phyloP scores from a whole-genome alignment of 2,329 filamentous ascomycete genomes.

The Lojkania enalia region DNA sequence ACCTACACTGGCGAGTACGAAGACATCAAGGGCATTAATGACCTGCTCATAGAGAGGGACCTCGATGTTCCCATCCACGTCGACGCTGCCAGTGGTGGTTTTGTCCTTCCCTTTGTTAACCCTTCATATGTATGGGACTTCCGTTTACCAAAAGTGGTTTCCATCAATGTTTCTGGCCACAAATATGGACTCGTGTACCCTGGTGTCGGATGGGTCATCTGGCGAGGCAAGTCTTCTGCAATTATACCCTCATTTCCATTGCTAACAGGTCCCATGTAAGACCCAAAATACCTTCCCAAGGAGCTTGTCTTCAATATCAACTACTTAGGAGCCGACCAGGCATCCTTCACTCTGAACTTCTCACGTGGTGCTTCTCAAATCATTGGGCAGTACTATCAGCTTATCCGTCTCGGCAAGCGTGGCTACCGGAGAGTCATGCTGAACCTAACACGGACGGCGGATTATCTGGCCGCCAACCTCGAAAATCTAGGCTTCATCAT shows the following conservation, averaged over 20 bases:
- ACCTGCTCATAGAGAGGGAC: constrained; percentile 73
- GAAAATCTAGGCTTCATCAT: constrained; percentile 79
- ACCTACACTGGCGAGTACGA: constrained; percentile 95
- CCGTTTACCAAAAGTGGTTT: constrained; percentile 82
- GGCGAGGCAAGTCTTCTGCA: constrained; percentile 66
- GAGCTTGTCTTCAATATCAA: constrained; percentile 99
- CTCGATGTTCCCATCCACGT: constrained; percentile 90
- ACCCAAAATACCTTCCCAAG: constrained; percentile 77
- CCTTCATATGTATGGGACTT: constrained; percentile 91
- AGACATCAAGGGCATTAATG: constrained; percentile 89
- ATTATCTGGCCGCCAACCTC: constrained; percentile 79
- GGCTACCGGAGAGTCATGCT: constrained; percentile 93
- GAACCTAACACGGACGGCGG: constrained; percentile 85
- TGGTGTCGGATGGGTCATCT: constrained; percentile 92
- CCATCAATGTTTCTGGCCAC: constrained; percentile 93
- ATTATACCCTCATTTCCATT: too few relatives aligned
- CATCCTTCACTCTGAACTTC: constrained; percentile 96
- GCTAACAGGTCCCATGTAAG: constrained; percentile 68
- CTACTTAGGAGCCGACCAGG: constrained; percentile 93
- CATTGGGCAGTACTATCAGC: constrained; percentile 96
- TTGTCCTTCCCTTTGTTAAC: constrained; percentile 88
- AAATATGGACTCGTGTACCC: constrained; percentile 81
- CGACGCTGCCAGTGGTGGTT: constrained; percentile 88
- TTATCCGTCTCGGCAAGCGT: constrained; percentile 90
- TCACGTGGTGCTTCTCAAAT: constrained; percentile 93